Evolutionary conservation across 257 asterid species (phyloP), one percentile per base, ranked within the genome.

Genomic region (Nemophila menziesii): DNA sequence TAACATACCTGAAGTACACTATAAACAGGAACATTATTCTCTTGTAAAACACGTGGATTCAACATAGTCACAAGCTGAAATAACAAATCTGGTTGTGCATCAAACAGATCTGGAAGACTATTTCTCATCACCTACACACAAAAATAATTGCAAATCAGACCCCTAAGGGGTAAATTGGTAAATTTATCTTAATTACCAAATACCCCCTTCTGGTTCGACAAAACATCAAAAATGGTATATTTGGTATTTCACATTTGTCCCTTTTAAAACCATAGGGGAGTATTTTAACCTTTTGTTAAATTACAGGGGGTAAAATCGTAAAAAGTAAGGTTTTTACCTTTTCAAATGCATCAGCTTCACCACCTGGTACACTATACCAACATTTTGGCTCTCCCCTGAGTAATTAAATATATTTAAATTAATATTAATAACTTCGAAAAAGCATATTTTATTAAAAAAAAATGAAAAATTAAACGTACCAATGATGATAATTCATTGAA

Each of bases 321-420:
- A 18, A 33, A 24, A 48, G 11, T 45, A 6, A 14, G 27, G 11
- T 47, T 34, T 48, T 24, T 51, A 87, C 97, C 97, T 83, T 78
- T 58, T 87, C 97, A 71, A 87, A 87, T 52, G 95, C 89, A 44
- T 49, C 55, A 40, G 93, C 89, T 44, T 83, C 83, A 58, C 65
- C 65, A 47, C 93, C 97, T 14, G 97, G 97, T 53, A 87, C 95
- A 49, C 97, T 87, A 65, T 87, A 87, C 97, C 97, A 87, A 58
- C 93, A 80, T 63, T 87, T 87, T 50, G 97, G 93, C 72, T 87
- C 95, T 51, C 95, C 97, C 97, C 95, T 87, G 72, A 57, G 71
- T n/a, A n/a, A n/a, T n/a, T n/a, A n/a, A n/a, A n/a, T n/a, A n/a
- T n/a, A n/a, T n/a, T n/a, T n/a, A n/a, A n/a, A n/a, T n/a, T n/a